These are phyloP conservation scores for Plasmodium vivax DNA, from an alignment of 169 alveolate genomes.

Conservation along the genomic window DNA sequence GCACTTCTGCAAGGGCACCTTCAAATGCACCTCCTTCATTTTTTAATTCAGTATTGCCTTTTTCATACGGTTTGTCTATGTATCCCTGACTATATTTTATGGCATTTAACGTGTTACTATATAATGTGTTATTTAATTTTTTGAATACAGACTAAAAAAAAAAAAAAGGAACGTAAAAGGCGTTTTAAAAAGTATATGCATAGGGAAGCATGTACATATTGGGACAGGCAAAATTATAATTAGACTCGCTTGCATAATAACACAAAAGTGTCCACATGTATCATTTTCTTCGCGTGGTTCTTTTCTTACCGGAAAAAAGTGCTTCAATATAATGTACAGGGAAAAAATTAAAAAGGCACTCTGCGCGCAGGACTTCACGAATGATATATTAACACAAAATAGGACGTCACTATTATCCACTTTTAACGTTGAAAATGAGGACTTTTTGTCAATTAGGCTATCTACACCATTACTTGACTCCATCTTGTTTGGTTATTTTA, in stretches of 20 bases:
- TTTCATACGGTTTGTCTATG: neutral
- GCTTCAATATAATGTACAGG: neutral
- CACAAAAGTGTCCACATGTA: neutral
- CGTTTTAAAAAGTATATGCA: too few species aligned
- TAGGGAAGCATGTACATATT: neutral
- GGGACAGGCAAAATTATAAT: neutral
- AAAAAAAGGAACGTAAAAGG: neutral
- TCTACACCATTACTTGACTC: neutral
- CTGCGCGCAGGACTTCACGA: neutral
- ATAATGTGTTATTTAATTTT: neutral
- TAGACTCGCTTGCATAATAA: neutral
- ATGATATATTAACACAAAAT: conserved; percentile 16
- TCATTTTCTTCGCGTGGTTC: neutral
- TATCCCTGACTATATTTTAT: neutral
- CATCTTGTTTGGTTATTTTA: neutral
- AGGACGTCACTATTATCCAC: neutral
- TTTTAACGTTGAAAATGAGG: neutral
- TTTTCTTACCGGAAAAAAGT: neutral
- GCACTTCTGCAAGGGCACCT: neutral
- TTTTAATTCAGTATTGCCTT: neutral
- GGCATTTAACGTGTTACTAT: neutral
- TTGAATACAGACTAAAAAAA: neutral
- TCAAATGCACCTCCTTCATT: neutral
- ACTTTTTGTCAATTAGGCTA: neutral
- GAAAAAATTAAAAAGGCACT: neutral